These are phyloP conservation scores for Magnaporthales sp. DNA, from an alignment of 2,329 filamentous ascomycete genomes.

Conservation along the genomic window DNA sequence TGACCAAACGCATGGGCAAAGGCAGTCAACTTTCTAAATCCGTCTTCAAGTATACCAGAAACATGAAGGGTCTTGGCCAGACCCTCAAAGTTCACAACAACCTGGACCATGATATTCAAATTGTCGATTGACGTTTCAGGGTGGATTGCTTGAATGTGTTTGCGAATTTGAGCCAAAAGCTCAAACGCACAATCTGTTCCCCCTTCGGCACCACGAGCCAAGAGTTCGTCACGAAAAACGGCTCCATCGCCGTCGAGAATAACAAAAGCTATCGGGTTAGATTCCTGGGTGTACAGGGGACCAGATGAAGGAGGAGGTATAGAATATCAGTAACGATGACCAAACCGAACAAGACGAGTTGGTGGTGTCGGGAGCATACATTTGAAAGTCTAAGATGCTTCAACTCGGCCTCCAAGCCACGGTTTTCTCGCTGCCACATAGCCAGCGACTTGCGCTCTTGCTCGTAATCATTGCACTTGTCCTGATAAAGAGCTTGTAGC, in stretches of 20 bases:
- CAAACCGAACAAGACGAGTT: neutral
- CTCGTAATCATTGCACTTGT: slow-evolving; percentile 6
- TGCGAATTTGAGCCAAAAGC: slow-evolving; percentile 16
- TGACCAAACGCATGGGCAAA: slow-evolving; percentile 25
- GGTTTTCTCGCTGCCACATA: slow-evolving; percentile 5
- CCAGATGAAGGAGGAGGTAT: neutral
- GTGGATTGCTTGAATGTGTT: slow-evolving; percentile 15
- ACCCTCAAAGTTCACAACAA: slow-evolving; percentile 23
- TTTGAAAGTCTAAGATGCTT: slow-evolving; percentile 5
- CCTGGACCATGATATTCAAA: slow-evolving; percentile 23
- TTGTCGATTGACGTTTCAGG: slow-evolving; percentile 19
- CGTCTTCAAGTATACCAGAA: slow-evolving; percentile 15
- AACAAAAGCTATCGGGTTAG: slow-evolving; percentile 22
- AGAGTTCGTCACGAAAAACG: slow-evolving; percentile 22
- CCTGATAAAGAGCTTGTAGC: neutral
- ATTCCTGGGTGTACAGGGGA: slow-evolving; percentile 16
- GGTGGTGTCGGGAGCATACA: neutral
- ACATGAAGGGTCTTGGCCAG: slow-evolving; percentile 19
- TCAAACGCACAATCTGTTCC: slow-evolving; percentile 22
- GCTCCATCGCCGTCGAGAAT: slow-evolving; percentile 27
- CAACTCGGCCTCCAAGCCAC: neutral
- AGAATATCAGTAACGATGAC: neutral
- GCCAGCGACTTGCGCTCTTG: slow-evolving; percentile 5
- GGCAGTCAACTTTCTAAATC: slow-evolving; percentile 16
- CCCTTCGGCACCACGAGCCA: slow-evolving; percentile 21